These are phyloP conservation scores for Fonsecaea monophora DNA, from an alignment of 2,329 filamentous ascomycete species.

Conservation along the genomic window DNA sequence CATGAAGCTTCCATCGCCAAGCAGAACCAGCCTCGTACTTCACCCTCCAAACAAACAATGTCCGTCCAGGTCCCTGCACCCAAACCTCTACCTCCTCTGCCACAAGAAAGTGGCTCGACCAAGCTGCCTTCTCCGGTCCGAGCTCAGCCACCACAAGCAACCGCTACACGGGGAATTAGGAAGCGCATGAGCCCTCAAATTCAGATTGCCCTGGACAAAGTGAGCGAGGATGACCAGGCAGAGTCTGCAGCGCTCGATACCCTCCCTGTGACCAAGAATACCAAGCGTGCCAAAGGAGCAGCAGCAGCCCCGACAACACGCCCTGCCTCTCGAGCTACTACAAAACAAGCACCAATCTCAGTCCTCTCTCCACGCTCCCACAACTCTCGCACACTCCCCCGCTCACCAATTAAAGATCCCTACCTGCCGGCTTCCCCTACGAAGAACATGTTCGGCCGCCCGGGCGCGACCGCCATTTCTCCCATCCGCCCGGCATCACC, in stretches of 20 bases:
- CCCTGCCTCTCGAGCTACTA: conserved; percentile 46
- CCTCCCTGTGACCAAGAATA: conserved; percentile 74
- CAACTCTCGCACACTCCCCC: conserved; percentile 73
- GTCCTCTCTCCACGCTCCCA: conserved; percentile 83
- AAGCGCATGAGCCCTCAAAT: conserved; percentile 42
- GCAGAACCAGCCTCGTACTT: conserved; percentile 42
- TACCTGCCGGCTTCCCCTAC: conserved; percentile 43
- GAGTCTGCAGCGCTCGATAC: conserved; percentile 45
- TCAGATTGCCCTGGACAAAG: conserved; percentile 67
- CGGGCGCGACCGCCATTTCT: conserved; percentile 54
- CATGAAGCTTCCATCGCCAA: conserved; percentile 55
- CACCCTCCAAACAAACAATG: conserved; percentile 38
- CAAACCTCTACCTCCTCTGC: conserved; percentile 42
- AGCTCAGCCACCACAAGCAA: conserved; percentile 39
- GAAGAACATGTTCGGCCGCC: conserved; percentile 59
- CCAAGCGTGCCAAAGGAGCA: conserved; percentile 45
- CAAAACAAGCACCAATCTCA: conserved; percentile 57
- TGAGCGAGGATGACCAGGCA: conserved; percentile 63
- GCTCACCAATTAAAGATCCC: conserved; percentile 59
- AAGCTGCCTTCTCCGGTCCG: conserved; percentile 43
- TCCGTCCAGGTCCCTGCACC: conserved; percentile 37
- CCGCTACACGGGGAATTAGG: conserved; percentile 29
- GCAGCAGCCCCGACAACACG: conserved; percentile 42
- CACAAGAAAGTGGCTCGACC: conserved; percentile 38
- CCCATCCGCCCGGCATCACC: conserved; percentile 58